A percentile compares a stretch with the other conserved stretches of the same genome.
Conservation (phyloP, 1,139 yeast genomes). For the Lodderomyces jiufengensis region DNA sequence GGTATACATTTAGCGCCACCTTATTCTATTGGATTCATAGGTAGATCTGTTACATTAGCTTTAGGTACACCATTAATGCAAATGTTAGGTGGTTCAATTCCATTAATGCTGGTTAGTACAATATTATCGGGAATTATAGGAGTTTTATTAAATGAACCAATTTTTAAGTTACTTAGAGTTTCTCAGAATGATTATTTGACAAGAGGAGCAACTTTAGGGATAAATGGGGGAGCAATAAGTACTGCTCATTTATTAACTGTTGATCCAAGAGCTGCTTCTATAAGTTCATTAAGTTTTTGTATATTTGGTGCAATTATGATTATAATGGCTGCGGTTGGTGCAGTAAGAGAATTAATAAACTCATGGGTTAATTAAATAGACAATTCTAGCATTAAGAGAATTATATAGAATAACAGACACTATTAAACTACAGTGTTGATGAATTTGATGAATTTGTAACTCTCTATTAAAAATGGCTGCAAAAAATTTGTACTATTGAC, state of each 20-base stretch:
- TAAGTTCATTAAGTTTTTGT: slow-evolving; percentile 68
- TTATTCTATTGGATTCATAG: slow-evolving; percentile 70
- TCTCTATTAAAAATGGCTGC: too few species aligned
- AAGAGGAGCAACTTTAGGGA: slow-evolving; percentile 71
- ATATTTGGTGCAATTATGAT: slow-evolving; percentile 73
- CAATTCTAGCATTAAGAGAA: too few species aligned
- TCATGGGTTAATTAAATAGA: slow-evolving; percentile 18
- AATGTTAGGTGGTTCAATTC: slow-evolving; percentile 63
- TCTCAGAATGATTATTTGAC: slow-evolving; percentile 67
- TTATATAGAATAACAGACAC: too few species aligned
- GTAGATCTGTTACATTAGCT: slow-evolving; percentile 79
- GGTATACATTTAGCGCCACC: slow-evolving; percentile 58
- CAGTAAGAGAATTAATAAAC: slow-evolving; percentile 26
- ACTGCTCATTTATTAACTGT: slow-evolving; percentile 67
- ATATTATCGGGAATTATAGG: slow-evolving; percentile 77
- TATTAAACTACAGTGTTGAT: too few species aligned
- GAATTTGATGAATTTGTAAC: too few species aligned
- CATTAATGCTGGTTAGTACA: slow-evolving; percentile 77
- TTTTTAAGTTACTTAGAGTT: slow-evolving; percentile 46
- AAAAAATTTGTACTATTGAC: too few species aligned
- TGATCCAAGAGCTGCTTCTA: slow-evolving; percentile 80
- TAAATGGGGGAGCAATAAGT: slow-evolving; percentile 79
- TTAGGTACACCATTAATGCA: slow-evolving; percentile 70
- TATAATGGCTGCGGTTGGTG: slow-evolving; percentile 57
- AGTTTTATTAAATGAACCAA: slow-evolving; percentile 58